Conservation (phyloP, 129 eudicot species). For the Lactuca sativa region DNA sequence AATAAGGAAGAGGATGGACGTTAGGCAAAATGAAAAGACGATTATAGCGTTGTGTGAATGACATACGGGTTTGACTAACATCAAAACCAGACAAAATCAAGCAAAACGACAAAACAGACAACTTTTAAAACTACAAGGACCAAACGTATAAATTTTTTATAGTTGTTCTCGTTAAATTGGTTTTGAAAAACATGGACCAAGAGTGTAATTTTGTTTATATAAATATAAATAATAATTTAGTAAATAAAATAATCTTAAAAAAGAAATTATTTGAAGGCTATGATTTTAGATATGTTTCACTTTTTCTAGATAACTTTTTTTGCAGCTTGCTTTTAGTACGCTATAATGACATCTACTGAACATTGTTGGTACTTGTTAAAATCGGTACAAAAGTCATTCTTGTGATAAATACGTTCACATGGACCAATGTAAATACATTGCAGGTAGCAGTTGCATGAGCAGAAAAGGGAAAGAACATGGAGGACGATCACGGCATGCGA, state of each 20-base stretch:
- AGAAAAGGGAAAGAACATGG: constrained; percentile 14
- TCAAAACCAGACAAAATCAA: too few species aligned
- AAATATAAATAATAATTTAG: background rate
- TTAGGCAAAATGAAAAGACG: too few species aligned
- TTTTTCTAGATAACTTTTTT: background rate
- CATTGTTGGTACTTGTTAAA: background rate
- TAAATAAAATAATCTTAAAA: too few species aligned
- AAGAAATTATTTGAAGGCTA: background rate
- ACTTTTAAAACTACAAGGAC: too few species aligned
- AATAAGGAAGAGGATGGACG: too few species aligned
- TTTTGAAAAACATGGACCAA: background rate
- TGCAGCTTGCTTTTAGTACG: background rate
- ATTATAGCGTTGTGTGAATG: too few species aligned
- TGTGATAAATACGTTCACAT: background rate
- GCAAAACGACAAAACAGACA: too few species aligned
- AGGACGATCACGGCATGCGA: constrained; percentile 14
- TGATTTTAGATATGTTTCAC: background rate
- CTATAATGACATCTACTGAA: background rate
- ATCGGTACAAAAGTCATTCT: background rate
- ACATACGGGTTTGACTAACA: too few species aligned
- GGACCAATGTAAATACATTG: background rate
- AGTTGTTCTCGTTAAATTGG: too few species aligned
- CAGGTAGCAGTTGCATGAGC: constrained; percentile 12
- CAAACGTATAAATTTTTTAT: too few species aligned
- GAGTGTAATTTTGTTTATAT: background rate